A percentile compares a stretch with the other conserved stretches of the same genome.
These are phyloP conservation scores for Fusarium veterinarium DNA, from an alignment of 2,329 filamentous ascomycete species.

Conservation along the genomic window DNA sequence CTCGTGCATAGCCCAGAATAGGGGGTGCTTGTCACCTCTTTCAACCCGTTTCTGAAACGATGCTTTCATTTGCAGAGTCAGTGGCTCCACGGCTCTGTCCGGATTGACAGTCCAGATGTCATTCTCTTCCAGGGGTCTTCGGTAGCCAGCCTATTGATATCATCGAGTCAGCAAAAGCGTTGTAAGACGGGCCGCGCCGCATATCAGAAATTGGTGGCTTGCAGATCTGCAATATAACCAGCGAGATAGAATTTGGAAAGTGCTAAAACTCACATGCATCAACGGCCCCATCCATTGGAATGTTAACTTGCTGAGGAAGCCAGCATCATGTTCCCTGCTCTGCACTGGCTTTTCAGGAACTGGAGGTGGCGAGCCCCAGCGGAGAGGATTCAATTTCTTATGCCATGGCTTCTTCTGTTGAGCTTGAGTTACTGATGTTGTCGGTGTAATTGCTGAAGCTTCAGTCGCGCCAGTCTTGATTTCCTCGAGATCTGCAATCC, in stretches of 20 bases:
- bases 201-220: constrained; percentile 17
- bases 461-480: constrained; percentile 66
- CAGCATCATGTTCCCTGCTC: constrained; percentile 78
- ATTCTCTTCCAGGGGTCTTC: constrained; percentile 81
- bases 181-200: constrained; percentile 35
- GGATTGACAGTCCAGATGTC: constrained; percentile 94
- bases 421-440: constrained; percentile 52
- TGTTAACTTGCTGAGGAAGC: constrained; percentile 78
- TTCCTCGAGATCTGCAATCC: constrained; percentile 35
- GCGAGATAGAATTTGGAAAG: neutral
- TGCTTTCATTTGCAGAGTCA: constrained; percentile 73
- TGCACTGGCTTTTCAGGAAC: constrained; percentile 64
- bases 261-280: constrained; percentile 73
- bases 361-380: constrained; percentile 67
- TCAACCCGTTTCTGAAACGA: constrained; percentile 77
- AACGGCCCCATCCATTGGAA: constrained; percentile 93
- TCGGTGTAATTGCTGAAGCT: constrained; percentile 64
- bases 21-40: constrained; percentile 76
- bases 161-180: constrained; percentile 12
- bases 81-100: constrained; percentile 74
- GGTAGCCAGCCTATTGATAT: constrained; percentile 76
- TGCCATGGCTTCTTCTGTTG: constrained; percentile 69
- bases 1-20: constrained; percentile 86
- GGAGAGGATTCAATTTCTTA: constrained; percentile 69
- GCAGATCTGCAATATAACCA: constrained; percentile 8